phyloP scores from a whole-genome alignment of 2,329 filamentous ascomycete genomes.

The Penicillium janthinellum region DNA sequence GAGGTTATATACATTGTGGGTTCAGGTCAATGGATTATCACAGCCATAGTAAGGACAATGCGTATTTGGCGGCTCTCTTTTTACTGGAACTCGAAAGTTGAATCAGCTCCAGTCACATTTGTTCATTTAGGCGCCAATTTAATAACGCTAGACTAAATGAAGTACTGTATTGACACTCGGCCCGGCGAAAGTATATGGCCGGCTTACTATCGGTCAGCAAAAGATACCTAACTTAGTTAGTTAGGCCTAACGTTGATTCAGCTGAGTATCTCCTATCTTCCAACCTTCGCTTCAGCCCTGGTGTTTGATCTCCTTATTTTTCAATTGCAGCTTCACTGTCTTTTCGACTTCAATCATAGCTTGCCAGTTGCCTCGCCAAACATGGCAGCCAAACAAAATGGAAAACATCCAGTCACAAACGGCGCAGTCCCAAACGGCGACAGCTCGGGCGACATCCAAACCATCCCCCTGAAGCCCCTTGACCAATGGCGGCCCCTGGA shows the following conservation, averaged over 20 bases:
- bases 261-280: not conserved
- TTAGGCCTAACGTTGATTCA: not conserved
- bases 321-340: not conserved
- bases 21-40: too few relatives aligned
- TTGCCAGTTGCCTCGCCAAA: not conserved
- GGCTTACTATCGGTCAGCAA: not conserved
- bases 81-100: too few relatives aligned
- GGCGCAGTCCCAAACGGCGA: not conserved
- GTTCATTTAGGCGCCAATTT: too few relatives aligned
- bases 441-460: not conserved
- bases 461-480: not conserved
- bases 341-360: not conserved
- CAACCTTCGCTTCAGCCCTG: not conserved
- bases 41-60: too few relatives aligned
- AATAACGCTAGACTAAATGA: too few relatives aligned
- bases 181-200: not conserved
- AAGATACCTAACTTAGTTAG: too few relatives aligned
- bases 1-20: too few relatives aligned
- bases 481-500: constrained; percentile 2
- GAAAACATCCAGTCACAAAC: not conserved
- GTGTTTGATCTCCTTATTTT: not conserved
- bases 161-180: not conserved
- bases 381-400: not conserved
- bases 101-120: too few relatives aligned
- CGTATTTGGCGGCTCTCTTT: too few relatives aligned